These are phyloP conservation scores for Pisolithus sp. DNA, from an alignment of 768 basidiomycete species.

Conservation along the genomic window DNA sequence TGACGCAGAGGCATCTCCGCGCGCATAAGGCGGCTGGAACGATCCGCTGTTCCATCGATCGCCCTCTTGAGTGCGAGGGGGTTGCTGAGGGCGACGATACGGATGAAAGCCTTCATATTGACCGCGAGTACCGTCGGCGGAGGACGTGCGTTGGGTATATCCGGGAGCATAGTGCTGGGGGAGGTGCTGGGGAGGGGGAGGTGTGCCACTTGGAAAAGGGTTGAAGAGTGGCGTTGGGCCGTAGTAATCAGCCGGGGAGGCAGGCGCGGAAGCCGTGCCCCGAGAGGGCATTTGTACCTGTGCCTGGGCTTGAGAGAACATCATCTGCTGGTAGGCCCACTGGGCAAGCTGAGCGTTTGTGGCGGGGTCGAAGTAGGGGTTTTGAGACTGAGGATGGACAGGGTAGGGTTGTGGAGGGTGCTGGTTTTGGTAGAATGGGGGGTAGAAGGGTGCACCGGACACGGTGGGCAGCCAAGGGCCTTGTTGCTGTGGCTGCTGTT, in stretches of 20 bases:
- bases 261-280: conserved; percentile 25
- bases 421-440: conserved; percentile 69
- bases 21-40: conserved; percentile 73
- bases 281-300: conserved; percentile 27
- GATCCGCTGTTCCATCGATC: conserved; percentile 47
- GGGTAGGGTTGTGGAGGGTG: conserved; percentile 55
- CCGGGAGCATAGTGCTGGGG: conserved; percentile 22
- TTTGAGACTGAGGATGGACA: conserved; percentile 38
- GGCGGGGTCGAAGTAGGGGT: conserved; percentile 67
- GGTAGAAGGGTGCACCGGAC: conserved; percentile 67
- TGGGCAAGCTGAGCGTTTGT: conserved; percentile 74
- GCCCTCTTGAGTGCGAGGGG: conserved; percentile 24
- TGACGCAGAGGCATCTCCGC: conserved; percentile 74
- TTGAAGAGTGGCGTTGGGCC: conserved; percentile 55
- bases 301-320: conserved; percentile 62
- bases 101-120: conserved; percentile 65
- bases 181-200: conserved; percentile 43
- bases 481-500: conserved; percentile 70
- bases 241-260: conserved; percentile 48
- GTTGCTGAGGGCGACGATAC: conserved; percentile 59
- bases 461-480: conserved; percentile 65
- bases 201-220: conserved; percentile 65
- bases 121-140: conserved; percentile 20
- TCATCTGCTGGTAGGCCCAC: conserved; percentile 91
- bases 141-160: conserved; percentile 34